These are phyloP conservation scores for Malassezia slooffiae DNA, from an alignment of 1,284 basidiomycete species.

Conservation along the genomic window DNA sequence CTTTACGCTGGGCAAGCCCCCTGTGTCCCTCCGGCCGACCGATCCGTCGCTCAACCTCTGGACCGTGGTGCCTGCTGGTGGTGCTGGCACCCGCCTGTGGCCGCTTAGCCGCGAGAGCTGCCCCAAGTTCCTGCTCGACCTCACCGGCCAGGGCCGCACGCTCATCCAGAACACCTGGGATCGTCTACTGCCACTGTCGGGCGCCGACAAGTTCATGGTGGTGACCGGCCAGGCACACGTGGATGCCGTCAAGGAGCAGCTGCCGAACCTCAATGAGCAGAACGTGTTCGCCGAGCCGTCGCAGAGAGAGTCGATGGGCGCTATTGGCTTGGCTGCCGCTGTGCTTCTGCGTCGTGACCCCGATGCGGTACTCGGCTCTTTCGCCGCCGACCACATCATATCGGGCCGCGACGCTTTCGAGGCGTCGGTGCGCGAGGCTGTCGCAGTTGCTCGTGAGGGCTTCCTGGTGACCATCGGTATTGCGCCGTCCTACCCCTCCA, in stretches of 20 bases:
- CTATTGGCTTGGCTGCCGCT: slow-evolving; percentile 43
- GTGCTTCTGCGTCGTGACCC: slow-evolving; percentile 39
- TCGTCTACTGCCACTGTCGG: slow-evolving; percentile 34
- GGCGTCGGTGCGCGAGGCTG: slow-evolving; percentile 41
- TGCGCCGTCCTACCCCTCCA: slow-evolving; percentile 43
- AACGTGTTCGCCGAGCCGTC: slow-evolving; percentile 43
- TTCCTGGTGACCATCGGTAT: slow-evolving; percentile 46
- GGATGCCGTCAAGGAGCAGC: slow-evolving; percentile 30
- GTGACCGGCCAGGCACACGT: slow-evolving; percentile 39
- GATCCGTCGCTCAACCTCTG: slow-evolving; percentile 40
- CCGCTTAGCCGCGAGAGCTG: slow-evolving; percentile 37
- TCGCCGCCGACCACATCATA: slow-evolving; percentile 46
- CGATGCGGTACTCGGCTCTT: slow-evolving; percentile 42
- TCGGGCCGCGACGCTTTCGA: slow-evolving; percentile 44
- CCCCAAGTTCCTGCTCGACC: slow-evolving; percentile 44
- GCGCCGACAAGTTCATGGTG: slow-evolving; percentile 32
- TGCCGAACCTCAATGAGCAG: slow-evolving; percentile 25
- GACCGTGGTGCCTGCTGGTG: slow-evolving; percentile 43
- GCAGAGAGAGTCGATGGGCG: slow-evolving; percentile 44
- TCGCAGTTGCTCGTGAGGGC: slow-evolving; percentile 38
- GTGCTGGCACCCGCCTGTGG: slow-evolving; percentile 44
- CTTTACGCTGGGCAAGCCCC: slow-evolving; percentile 20
- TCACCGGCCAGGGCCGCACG: slow-evolving; percentile 36
- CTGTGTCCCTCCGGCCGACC: slow-evolving; percentile 23
- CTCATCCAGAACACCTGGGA: slow-evolving; percentile 43